Conservation (phyloP, 148 eudicot genomes). For the Chenopodium quinoa region DNA sequence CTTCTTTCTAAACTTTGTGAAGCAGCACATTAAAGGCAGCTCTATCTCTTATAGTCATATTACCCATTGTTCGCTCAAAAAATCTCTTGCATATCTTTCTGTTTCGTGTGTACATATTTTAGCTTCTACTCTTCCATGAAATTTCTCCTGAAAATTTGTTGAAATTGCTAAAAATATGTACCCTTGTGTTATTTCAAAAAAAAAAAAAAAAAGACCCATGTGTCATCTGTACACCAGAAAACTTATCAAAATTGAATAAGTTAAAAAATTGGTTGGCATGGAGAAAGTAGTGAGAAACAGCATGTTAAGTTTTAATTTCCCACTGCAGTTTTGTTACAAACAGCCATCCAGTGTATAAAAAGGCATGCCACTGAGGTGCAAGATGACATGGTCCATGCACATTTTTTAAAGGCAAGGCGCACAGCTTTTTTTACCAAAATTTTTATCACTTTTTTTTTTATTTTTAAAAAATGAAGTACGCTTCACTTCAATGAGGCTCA, state of each 20-base stretch:
- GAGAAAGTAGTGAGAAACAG: background rate
- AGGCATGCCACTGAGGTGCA: no score
- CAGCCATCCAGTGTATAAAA: background rate
- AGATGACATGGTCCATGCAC: no score
- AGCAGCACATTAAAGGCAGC: background rate
- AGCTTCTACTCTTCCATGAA: background rate
- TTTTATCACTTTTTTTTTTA: no score
- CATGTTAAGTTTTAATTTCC: background rate
- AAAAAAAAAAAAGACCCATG: no score
- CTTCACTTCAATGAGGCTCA: no score
- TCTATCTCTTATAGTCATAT: background rate
- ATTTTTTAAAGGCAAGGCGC: no score
- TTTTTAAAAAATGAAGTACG: no score
- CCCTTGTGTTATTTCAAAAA: background rate
- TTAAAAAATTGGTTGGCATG: background rate
- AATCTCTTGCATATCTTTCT: background rate
- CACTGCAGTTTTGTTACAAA: background rate
- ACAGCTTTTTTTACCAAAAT: no score
- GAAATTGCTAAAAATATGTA: background rate
- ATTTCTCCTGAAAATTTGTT: background rate
- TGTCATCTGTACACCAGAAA: background rate
- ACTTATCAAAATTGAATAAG: background rate
- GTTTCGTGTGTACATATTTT: background rate
- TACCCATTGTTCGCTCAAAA: no score
- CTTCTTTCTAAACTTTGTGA: background rate